Conservation (phyloP, 2,329 filamentous ascomycete species). For the Colletotrichum neosansevieriae region DNA sequence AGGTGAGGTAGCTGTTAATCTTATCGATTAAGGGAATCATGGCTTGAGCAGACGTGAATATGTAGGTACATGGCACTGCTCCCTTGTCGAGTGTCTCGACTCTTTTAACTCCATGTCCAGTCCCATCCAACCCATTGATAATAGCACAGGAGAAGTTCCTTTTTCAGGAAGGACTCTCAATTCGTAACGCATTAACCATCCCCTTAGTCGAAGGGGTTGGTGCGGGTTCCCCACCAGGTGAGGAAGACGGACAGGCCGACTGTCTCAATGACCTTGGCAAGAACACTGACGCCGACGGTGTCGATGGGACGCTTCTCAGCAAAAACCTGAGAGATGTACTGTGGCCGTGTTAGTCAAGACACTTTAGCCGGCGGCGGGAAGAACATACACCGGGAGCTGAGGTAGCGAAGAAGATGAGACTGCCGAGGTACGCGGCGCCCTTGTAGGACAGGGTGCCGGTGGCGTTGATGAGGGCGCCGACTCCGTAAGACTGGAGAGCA, state of each 20-base stretch:
- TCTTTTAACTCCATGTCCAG: constrained; percentile 39
- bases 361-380: neutral
- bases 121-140: constrained; percentile 29
- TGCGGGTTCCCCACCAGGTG: constrained; percentile 97
- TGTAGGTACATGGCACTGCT: constrained; percentile 33
- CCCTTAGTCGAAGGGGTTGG: constrained; percentile 86
- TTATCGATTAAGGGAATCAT: constrained; percentile 23
- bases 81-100: constrained; percentile 15
- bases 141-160: constrained; percentile 30
- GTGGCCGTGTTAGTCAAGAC: neutral
- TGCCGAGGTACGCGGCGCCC: constrained; percentile 93
- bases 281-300: constrained; percentile 85
- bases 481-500: constrained; percentile 88
- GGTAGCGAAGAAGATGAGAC: constrained; percentile 90
- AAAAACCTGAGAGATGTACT: constrained; percentile 90
- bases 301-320: constrained; percentile 93
- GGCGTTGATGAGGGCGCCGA: constrained; percentile 91
- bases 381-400: constrained; percentile 81
- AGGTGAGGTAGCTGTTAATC: neutral
- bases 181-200: constrained; percentile 41
- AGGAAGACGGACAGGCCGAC: constrained; percentile 92
- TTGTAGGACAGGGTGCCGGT: constrained; percentile 97
- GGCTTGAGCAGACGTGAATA: constrained; percentile 21
- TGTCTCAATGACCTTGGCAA: constrained; percentile 91
- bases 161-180: neutral